Conservation (phyloP, 1,284 basidiomycete species). For the Puccinia horiana region DNA sequence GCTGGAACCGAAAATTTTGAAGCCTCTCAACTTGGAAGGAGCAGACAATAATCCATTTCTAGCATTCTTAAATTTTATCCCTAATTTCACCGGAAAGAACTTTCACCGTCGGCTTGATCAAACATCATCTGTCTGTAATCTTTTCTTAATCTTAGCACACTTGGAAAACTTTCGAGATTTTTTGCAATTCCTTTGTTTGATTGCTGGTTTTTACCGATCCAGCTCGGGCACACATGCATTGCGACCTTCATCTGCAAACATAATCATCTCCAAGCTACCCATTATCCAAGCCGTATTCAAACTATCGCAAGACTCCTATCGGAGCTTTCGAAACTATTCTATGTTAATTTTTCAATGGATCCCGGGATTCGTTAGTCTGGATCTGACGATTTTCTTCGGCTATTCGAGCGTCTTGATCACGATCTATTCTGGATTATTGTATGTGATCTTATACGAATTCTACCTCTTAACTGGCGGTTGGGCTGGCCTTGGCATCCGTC, state of each 20-base stretch:
- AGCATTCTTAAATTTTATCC: slow-evolving; percentile 8
- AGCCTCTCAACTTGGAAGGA: neutral
- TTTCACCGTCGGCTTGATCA: neutral
- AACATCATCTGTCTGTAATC: neutral
- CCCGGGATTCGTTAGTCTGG: slow-evolving; percentile 53
- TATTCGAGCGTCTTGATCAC: slow-evolving; percentile 49
- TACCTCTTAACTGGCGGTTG: slow-evolving; percentile 53
- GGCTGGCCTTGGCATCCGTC: neutral
- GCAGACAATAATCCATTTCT: neutral
- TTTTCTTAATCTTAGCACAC: slow-evolving; percentile 43
- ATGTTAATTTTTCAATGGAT: slow-evolving; percentile 48
- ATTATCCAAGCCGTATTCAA: neutral
- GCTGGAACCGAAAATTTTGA: neutral
- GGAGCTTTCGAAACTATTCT: slow-evolving; percentile 27
- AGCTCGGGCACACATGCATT: neutral
- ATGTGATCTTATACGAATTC: slow-evolving; percentile 52
- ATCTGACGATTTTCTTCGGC: slow-evolving; percentile 38
- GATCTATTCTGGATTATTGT: slow-evolving; percentile 50
- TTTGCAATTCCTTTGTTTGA: slow-evolving; percentile 49
- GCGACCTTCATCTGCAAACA: neutral
- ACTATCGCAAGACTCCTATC: slow-evolving; percentile 48
- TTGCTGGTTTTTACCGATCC: neutral
- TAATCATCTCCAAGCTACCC: neutral
- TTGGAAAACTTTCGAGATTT: slow-evolving; percentile 51
- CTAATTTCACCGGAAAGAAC: neutral